phyloP scores from a whole-genome alignment of 352 stramenopile species.

The Phytopythium boreale region DNA sequence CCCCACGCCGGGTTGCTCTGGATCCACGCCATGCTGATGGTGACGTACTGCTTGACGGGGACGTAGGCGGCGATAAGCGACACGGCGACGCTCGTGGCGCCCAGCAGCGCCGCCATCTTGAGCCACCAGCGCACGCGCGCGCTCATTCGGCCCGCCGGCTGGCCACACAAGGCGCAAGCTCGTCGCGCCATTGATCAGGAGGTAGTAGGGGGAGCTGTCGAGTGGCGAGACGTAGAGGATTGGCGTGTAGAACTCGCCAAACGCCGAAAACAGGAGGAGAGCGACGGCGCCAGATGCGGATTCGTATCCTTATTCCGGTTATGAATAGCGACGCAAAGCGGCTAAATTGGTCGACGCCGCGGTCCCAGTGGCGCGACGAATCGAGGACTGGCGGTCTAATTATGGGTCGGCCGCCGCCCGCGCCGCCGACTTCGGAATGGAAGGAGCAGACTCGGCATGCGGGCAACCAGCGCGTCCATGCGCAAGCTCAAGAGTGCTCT shows the following conservation, averaged over 20 bases:
- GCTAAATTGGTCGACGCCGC: not conserved
- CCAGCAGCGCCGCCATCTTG: conserved; percentile 17
- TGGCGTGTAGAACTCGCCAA: not conserved
- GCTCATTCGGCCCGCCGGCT: not conserved
- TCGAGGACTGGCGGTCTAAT: conserved; percentile 1
- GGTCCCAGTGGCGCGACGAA: not conserved
- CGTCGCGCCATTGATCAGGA: not conserved
- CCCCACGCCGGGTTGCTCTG: conserved; percentile 38
- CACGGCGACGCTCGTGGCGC: conserved; percentile 8
- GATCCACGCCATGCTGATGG: conserved; percentile 39
- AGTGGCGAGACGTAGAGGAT: too few relatives aligned
- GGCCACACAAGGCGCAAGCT: not conserved
- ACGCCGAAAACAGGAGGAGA: not conserved
- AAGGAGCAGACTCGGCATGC: not conserved
- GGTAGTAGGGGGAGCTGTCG: not conserved
- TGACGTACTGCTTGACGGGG: conserved; percentile 41
- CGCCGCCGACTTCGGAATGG: not conserved
- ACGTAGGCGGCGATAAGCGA: conserved; percentile 26
- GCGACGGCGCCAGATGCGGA: not conserved
- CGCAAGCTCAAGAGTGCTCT: not conserved
- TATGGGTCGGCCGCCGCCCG: not conserved
- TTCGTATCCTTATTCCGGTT: not conserved
- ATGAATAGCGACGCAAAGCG: not conserved
- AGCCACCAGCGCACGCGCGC: conserved; percentile 15
- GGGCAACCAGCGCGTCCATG: not conserved